Percentiles rank a stretch among this genome's conserved stretches.
phyloP scores from a whole-genome alignment of 2,329 filamentous ascomycete species.

The Elsinoe arachidis region DNA sequence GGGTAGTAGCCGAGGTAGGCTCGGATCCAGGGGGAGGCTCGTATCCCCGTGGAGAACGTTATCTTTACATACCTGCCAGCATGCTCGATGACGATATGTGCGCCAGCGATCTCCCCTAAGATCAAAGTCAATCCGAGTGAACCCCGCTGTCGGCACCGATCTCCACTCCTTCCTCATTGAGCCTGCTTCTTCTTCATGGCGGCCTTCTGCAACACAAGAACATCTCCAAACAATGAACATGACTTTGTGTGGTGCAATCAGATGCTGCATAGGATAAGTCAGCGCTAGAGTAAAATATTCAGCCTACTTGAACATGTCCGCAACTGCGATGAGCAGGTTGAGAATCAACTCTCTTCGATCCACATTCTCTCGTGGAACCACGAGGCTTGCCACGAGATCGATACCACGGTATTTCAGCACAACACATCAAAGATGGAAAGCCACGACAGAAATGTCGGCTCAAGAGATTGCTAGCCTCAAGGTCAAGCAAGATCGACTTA shows the following conservation, averaged over 20 bases:
- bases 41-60: too few relatives aligned
- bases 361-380: too few relatives aligned
- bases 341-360: background rate
- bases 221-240: background rate
- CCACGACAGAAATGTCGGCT: slow-evolving; percentile 42
- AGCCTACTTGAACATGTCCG: background rate
- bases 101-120: background rate
- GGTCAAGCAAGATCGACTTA: slow-evolving; percentile 51
- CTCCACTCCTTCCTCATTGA: background rate
- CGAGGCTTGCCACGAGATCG: background rate
- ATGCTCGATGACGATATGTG: slow-evolving; percentile 1
- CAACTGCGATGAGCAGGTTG: background rate
- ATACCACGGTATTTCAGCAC: slow-evolving; percentile 23
- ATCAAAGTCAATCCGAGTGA: background rate
- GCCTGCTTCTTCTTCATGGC: background rate
- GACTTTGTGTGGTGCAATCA: background rate
- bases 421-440: slow-evolving; percentile 28
- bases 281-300: too few relatives aligned
- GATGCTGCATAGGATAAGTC: background rate
- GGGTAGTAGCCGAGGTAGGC: too few relatives aligned
- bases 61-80: background rate
- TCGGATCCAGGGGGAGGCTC: too few relatives aligned
- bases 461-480: slow-evolving; percentile 45
- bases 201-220: background rate
- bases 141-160: background rate